Base-by-base conservation (phyloP, 129 eudicot genomes). In the Silybum marianum region DNA sequence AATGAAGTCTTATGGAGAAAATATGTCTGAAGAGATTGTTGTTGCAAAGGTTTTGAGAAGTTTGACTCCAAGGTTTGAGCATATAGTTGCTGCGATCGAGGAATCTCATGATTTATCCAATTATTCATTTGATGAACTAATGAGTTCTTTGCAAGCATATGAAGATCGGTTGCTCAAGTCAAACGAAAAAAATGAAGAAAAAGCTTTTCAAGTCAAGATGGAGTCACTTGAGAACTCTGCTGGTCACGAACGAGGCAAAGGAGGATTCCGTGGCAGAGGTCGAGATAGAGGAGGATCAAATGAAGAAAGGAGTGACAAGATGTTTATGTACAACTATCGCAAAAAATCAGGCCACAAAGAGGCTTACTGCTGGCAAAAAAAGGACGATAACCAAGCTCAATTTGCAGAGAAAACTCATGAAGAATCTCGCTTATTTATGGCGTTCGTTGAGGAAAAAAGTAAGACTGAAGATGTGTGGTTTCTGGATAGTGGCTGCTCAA, bases 101-200 rank as follows among this genome's bases (percentile, higher is more conserved):
- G 79, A 75, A 19, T 6, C 44, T 0, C 39, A 75, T 3, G 46
- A 75, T 32, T 32, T 26, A 18, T 26, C 30, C 0, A 18, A 51
- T 0, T 54, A 51, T 16, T 7, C 70, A 0, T 75, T 75, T 51
- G 26, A 18, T 28, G 42, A 75, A 48, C 46, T 54, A 51, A 54
- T 75, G 69, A 16, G 46, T 75, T 75, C 78, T 18, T 54, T 51
- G 44, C 68, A 48, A 75, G 42, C 46, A 16, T 46, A 75, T 75
- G 78, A 75, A 54, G 78, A 28, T 3, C n/a, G 9, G 3, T 25
- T 75, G 23, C 9, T 7, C 1, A 75, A 28, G n/a, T 26, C 69
- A 14, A 7, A 25, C 3, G 68, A 75, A 54, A 26, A 51, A 3
- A 24, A 9, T 18, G 24, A 44, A 16, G 68, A 74, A 46, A 51